phyloP scores from a whole-genome alignment of 1,139 yeast species.

The Ogataea hybrid region DNA sequence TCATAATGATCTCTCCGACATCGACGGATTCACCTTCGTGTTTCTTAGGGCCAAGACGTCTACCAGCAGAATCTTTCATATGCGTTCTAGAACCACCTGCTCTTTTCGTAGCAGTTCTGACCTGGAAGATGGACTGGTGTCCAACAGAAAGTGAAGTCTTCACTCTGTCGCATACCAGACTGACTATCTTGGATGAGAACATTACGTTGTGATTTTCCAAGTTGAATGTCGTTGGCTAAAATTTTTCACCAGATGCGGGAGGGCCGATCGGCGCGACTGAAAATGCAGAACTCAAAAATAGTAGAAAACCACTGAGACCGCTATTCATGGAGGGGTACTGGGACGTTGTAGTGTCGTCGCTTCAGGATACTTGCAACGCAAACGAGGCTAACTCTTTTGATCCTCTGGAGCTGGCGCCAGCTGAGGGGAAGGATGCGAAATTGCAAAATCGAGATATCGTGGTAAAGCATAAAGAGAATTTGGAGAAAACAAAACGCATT shows the following conservation, averaged over 20 bases:
- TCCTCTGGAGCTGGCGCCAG: constrained; percentile 36
- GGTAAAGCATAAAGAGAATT: constrained; percentile 52
- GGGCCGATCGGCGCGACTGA: constrained; percentile 10
- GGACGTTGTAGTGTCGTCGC: constrained; percentile 63
- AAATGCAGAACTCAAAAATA: not conserved
- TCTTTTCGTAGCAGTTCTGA: constrained; percentile 90
- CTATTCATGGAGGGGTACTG: constrained; percentile 52
- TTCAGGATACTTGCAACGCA: constrained; percentile 65
- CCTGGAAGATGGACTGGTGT: constrained; percentile 35
- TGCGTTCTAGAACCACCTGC: constrained; percentile 94
- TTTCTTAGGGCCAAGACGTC: constrained; percentile 88
- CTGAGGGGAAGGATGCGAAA: constrained; percentile 39
- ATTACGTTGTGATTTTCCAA: not conserved
- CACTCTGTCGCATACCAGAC: constrained; percentile 11
- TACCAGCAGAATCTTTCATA: constrained; percentile 94
- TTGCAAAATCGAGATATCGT: constrained; percentile 41
- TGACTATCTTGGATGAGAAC: constrained; percentile 9
- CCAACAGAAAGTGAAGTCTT: constrained; percentile 9
- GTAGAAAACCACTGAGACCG: not conserved
- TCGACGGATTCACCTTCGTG: constrained; percentile 68
- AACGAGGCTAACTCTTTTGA: constrained; percentile 57
- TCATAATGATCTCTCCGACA: constrained; percentile 87
- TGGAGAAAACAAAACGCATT: constrained; percentile 53
- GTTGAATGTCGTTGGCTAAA: constrained; percentile 7
- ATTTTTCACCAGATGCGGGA: constrained; percentile 5